Base-by-base conservation (phyloP, 192 early-diverging fungal genomes). In the Lobosporangium transversale region DNA sequence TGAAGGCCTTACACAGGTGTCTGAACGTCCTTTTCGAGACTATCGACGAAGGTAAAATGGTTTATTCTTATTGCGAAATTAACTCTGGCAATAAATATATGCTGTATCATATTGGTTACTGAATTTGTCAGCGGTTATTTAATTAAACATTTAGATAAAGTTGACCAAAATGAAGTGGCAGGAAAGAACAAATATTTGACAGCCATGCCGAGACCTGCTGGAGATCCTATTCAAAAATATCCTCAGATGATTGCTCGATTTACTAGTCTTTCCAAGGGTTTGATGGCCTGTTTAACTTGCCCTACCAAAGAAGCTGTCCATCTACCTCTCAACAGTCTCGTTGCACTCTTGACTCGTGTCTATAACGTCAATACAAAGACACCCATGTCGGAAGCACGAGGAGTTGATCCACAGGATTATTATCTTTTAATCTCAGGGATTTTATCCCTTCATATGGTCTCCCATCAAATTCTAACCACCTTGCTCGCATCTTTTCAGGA, bases 11-110 rank as follows among this genome's bases (percentile, higher is more conserved):
- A 18, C 80, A 88, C 45, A 29, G 57, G 27, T 59, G 68, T 30
- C 66, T 88, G 59, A 80, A 86, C 47, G 63, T 60, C 15, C 57
- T 88, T 11, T 84, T 86, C 36, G 68, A 63, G 43, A 83, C 82
- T 2, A 62, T 88, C 1, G 87, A 86, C 45, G 87, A 88, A 85
- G 86, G 83, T 83, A 49, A 64, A 37, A n/a, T n/a, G n/a, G n/a
- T n/a, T n/a, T n/a, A n/a, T 40, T 10, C 14, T 14, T 40, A 14
- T 14, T 40, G 14, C 37, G 37, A 10, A 14, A 10, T 14, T 40
- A 40, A 10, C 37, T 14, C 37, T 40, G 37, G 14, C 7, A 7
- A 40, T 40, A 14, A 40, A 40, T 40, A 40, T 40, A n/a, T n/a
- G n/a, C n/a, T n/a, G n/a, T 10, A 15, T 20, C 24, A 23, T n/a